A percentile compares a stretch with the other conserved stretches of the same genome.
phyloP scores from a whole-genome alignment of 345 rosid genomes.

The Camelina laxa region DNA sequence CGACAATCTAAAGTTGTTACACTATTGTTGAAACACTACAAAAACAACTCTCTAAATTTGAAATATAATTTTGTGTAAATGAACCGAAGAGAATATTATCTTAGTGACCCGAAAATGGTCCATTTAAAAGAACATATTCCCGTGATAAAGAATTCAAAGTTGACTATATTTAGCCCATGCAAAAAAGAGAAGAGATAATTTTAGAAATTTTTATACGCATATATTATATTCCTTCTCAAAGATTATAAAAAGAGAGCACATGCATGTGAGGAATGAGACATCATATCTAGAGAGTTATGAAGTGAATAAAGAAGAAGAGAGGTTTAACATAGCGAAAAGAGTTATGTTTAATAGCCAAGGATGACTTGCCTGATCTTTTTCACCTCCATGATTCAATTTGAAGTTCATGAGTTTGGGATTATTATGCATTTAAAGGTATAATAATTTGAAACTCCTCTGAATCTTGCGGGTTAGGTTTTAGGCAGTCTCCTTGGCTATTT shows the following conservation, averaged over 20 bases:
- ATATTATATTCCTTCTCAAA: conserved; percentile 39
- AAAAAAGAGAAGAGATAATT: conserved; percentile 19
- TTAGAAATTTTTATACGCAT: conserved; percentile 20
- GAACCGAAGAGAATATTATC: conserved; percentile 3
- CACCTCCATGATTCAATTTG: conserved; percentile 32
- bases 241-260: conserved; percentile 31
- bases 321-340: conserved; percentile 39
- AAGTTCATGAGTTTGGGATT: conserved; percentile 13
- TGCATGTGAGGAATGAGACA: conserved; percentile 15
- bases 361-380: conserved; percentile 47
- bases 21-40: neutral
- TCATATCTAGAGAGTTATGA: conserved; percentile 20
- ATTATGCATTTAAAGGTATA: conserved; percentile 26
- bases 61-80: neutral
- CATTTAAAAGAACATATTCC: conserved; percentile 35
- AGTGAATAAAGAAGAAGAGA: conserved; percentile 24
- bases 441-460: conserved; percentile 26
- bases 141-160: conserved; percentile 18
- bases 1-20: conserved; percentile 1
- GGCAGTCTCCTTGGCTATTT: conserved; percentile 48
- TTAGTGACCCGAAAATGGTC: conserved; percentile 17
- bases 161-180: conserved; percentile 33
- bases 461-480: conserved; percentile 41
- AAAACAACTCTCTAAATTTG: neutral
- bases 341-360: conserved; percentile 47